These are phyloP conservation scores for Rugonectria rugulosa DNA, from an alignment of 2,329 filamentous ascomycete species.

Conservation along the genomic window DNA sequence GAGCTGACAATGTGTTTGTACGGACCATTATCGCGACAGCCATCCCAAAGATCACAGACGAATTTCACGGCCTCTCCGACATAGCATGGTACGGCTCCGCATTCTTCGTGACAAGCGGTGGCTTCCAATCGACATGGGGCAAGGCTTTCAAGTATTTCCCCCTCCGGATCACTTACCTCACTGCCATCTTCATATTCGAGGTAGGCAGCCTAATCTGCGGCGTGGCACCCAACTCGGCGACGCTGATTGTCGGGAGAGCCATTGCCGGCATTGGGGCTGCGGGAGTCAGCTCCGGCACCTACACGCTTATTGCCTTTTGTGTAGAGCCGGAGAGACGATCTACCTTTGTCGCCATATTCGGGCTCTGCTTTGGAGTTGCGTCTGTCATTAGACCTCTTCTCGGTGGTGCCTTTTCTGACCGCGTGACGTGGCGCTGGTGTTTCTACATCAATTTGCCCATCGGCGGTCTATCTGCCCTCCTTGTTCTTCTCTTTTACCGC, in stretches of 20 bases:
- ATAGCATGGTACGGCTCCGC: slow-evolving; percentile 67
- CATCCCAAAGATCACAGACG: slow-evolving; percentile 63
- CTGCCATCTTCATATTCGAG: neutral
- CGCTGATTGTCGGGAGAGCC: neutral
- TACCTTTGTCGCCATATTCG: slow-evolving; percentile 47
- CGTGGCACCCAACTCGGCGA: neutral
- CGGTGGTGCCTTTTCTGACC: slow-evolving; percentile 47
- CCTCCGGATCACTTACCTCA: neutral
- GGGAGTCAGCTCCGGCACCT: neutral
- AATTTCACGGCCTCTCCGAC: slow-evolving; percentile 60
- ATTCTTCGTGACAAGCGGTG: slow-evolving; percentile 58
- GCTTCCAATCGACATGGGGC: slow-evolving; percentile 52
- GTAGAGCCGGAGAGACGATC: slow-evolving; percentile 46
- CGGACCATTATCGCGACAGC: slow-evolving; percentile 64
- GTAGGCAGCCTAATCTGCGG: neutral
- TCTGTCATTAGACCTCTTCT: slow-evolving; percentile 47
- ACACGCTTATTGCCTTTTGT: slow-evolving; percentile 39
- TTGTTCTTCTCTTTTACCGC: slow-evolving; percentile 52
- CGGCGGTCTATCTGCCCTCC: slow-evolving; percentile 43
- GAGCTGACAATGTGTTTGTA: too few species aligned
- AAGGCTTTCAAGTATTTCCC: neutral
- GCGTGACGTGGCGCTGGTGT: slow-evolving; percentile 49
- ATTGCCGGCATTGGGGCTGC: neutral
- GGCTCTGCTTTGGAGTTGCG: slow-evolving; percentile 46
- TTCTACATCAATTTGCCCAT: slow-evolving; percentile 51